Evolutionary conservation across 192 early-diverging fungal species (phyloP), one percentile per base, ranked within the genome.

Genomic region (Backusella australiensis): DNA sequence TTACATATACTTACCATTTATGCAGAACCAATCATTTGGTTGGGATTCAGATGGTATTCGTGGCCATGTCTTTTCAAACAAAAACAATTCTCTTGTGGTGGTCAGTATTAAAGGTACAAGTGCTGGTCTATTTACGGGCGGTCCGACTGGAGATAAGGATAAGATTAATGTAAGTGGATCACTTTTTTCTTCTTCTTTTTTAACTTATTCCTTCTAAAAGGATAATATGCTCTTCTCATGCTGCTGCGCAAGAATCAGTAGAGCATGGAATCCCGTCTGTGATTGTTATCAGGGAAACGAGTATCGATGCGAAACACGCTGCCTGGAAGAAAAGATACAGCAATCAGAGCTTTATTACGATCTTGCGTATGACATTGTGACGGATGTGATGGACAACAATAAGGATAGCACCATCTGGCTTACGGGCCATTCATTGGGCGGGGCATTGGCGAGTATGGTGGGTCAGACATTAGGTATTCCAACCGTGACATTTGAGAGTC

Each of bases 161-260:
- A 94, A 91, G 76, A 80, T 86, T 70, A 95, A 94, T 82, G 88
- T 85, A 86, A 81, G 3, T 17, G 15, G 6, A 29, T 1, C 32
- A 32, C 32, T 26, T 29, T 79, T 56, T 67, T 11, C 19, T n/a
- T 9, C 39, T 23, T 46, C 52, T 35, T 34, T 59, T 49, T 19
- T 14, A 32, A 68, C 38, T 19, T 14, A 38, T 41, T 66, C 34
- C 11, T n/a, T 26, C 1, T 80, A 32, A 32, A 32, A 89, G 88
- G 96, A 98, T 83, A 99, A 98, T 80, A 87, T 95, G 52, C 86
- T 98, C 77, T 99, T 99, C 77, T 96, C 95, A 4, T 99, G 97
- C 83, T 99, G 97, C 88, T 99, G 97, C 83, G 97, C 93, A n/a
- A 90, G 92, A 70, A 93, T 94, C 11, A 92, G 92, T 75, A 87